A percentile compares a stretch with the other conserved stretches of the same genome.
Conservation (phyloP, 345 rosid genomes). For the Lumnitzera racemosa region DNA sequence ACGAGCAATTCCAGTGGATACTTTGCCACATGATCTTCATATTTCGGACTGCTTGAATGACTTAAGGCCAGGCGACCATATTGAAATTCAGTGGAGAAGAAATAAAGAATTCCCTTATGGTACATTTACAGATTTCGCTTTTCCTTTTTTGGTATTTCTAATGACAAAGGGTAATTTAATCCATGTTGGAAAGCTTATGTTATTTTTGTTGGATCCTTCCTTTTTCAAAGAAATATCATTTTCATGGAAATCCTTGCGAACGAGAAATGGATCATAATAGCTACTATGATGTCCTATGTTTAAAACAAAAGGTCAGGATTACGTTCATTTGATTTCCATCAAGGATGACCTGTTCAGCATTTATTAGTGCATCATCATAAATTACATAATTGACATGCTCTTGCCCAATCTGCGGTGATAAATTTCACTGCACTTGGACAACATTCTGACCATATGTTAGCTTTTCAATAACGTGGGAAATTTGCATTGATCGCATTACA, state of each 20-base stretch:
- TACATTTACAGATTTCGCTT: slow-evolving; percentile 11
- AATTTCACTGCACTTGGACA: not conserved
- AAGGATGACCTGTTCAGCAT: slow-evolving; percentile 7
- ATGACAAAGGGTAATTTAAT: not conserved
- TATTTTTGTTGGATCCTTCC: too few relatives aligned
- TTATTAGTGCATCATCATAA: not conserved
- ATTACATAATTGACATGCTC: slow-evolving; percentile 1
- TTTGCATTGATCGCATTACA: too few relatives aligned
- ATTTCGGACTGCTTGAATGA: slow-evolving; percentile 60
- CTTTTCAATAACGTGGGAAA: too few relatives aligned
- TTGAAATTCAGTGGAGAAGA: slow-evolving; percentile 96
- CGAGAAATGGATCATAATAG: not conserved
- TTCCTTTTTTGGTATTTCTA: not conserved
- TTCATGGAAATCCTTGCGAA: not conserved
- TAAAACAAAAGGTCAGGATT: slow-evolving; percentile 1
- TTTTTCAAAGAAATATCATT: not conserved
- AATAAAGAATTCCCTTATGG: slow-evolving; percentile 74
- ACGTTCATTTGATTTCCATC: not conserved
- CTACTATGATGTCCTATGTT: not conserved
- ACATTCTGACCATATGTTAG: too few relatives aligned
- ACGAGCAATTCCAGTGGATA: slow-evolving; percentile 63
- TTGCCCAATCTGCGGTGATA: not conserved
- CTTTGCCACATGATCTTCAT: slow-evolving; percentile 63
- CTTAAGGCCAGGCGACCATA: slow-evolving; percentile 73
- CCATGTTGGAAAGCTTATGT: not conserved